Evolutionary conservation across 169 alveolate species (phyloP).

Genomic region (Toxoplasma gondii): DNA sequence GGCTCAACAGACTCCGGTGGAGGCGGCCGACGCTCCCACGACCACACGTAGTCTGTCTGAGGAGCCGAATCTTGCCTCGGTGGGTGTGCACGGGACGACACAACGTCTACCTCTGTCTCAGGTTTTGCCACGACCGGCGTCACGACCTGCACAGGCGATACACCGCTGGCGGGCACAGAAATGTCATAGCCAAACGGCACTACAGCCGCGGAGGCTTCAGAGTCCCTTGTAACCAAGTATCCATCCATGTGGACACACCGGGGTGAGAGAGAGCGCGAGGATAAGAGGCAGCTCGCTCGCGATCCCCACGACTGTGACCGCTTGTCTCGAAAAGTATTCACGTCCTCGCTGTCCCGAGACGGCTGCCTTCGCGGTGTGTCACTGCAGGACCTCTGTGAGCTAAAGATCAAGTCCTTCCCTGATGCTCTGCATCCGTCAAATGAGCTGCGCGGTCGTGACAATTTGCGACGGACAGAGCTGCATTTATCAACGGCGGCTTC

Average conservation of each 20-base stretch:
- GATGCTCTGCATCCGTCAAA: background rate
- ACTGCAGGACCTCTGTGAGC: background rate
- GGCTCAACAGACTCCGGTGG: background rate
- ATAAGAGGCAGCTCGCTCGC: background rate
- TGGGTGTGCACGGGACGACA: background rate
- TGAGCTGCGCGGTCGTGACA: background rate
- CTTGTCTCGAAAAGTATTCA: background rate
- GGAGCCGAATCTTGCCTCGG: background rate
- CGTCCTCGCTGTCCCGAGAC: background rate
- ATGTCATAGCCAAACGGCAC: background rate
- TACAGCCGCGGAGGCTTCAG: background rate
- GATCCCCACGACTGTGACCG: background rate
- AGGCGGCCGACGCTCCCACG: slow-evolving; percentile 8
- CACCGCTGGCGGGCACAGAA: background rate
- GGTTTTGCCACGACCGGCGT: background rate
- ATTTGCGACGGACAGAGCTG: background rate
- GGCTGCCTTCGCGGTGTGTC: background rate
- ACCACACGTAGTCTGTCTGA: slow-evolving; percentile 23
- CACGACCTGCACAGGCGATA: background rate
- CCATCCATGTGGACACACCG: background rate
- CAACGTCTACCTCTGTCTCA: background rate
- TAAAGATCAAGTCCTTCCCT: background rate
- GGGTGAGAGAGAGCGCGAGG: background rate
- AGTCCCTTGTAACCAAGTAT: background rate
- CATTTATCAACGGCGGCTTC: background rate